Base-by-base conservation (phyloP, 2,329 filamentous ascomycete species). In the Fusarium illudens region DNA sequence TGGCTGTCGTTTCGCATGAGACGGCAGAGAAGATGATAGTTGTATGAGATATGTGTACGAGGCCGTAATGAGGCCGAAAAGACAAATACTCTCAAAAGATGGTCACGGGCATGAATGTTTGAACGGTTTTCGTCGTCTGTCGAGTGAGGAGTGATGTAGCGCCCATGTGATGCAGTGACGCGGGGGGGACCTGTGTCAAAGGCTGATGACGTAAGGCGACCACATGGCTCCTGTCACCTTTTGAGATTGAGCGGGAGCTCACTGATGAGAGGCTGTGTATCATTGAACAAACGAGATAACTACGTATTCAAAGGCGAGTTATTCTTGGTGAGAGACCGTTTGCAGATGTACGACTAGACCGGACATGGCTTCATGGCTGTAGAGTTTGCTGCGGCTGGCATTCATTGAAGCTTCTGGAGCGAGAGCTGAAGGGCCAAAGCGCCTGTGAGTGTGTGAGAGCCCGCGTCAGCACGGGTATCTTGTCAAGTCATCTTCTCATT, bases 101-200 rank as follows among this genome's bases (percentile, higher is more conserved):
- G 58, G 59, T 74, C 70, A 72, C 64, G 70, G 53, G 57, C 58
- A 62, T 68, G 50, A 54, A 37, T 48, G n/a, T 29, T 34, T 50
- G 42, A 27, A 25, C 39, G 19, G 36, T 39, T 30, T 13, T 32
- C 25, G 34, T 34, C 20, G 37, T 49, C 51, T 63, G 30, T 58
- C 59, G 56, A 64, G 56, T 62, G 60, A 70, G 50, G 67, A 70
- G 67, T 70, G 67, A 70, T 57, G 36, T 32, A 53, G 53, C 33
- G 52, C 42, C 61, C 68, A 70, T 70, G 68, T 71, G 67, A 70
- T 70, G 67, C 30, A 66, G 62, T 67, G 65, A 69, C 62, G 62
- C 62, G 58, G 66, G 66, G 63, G 58, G 58, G 29, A 51, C 29
- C 46, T 19, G 25, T 30, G 19, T 33, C 22, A 56, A 20, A 27